phyloP scores from a whole-genome alignment of 2,329 filamentous ascomycete species.

The Cordyceps pruinosa region DNA sequence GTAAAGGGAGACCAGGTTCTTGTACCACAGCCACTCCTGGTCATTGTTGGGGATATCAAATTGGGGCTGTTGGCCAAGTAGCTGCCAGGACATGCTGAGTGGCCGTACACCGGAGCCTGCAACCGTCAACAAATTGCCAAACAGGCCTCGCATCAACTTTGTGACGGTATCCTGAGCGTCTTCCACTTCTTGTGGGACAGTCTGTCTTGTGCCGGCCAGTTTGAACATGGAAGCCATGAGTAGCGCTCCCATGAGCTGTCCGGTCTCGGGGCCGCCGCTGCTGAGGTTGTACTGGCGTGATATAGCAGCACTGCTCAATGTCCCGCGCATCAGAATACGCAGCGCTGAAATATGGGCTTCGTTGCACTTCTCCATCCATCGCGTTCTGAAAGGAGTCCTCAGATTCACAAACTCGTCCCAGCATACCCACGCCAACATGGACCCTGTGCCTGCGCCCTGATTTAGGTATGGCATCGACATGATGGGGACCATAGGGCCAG shows the following conservation, averaged over 20 bases:
- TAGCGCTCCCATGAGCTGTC: conserved; percentile 16
- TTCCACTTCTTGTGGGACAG: background rate
- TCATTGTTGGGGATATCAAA: conserved; percentile 14
- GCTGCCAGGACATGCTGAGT: conserved; percentile 18
- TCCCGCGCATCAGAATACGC: conserved; percentile 16
- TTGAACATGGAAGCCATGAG: conserved; percentile 16
- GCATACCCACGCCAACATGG: conserved; percentile 16
- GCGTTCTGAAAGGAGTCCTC: conserved; percentile 12
- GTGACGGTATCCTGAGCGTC: conserved; percentile 15
- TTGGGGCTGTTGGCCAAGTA: conserved; percentile 13
- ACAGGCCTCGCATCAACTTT: conserved; percentile 17
- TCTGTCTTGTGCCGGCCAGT: conserved; percentile 3
- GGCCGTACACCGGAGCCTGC: conserved; percentile 16
- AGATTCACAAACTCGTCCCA: conserved; percentile 18
- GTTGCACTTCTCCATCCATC: conserved; percentile 19
- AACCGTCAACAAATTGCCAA: conserved; percentile 17
- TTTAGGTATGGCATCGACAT: conserved; percentile 15
- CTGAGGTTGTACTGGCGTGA: conserved; percentile 14
- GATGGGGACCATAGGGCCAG: conserved; percentile 13
- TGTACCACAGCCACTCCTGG: conserved; percentile 16
- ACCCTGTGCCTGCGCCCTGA: conserved; percentile 11
- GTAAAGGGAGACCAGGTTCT: conserved; percentile 15
- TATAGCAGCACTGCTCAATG: conserved; percentile 14
- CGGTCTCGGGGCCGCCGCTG: conserved; percentile 10
- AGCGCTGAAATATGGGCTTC: conserved; percentile 16